Conservation (phyloP, 2,329 filamentous ascomycete species). For the Fusarium sp. region DNA sequence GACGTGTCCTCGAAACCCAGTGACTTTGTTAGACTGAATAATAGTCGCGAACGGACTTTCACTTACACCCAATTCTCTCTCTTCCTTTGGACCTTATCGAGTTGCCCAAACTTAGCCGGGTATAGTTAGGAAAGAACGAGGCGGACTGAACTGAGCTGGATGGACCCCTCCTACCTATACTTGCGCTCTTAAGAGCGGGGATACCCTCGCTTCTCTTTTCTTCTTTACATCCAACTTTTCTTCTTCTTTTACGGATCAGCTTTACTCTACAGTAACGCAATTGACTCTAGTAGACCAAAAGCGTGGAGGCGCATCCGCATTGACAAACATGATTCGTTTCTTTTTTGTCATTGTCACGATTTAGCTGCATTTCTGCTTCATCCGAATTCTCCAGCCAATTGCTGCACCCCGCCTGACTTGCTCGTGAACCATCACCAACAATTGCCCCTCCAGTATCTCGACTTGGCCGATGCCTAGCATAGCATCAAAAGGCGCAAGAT, state of each 20-base stretch:
- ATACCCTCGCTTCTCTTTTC: slow-evolving; percentile 12
- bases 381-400: slow-evolving; percentile 2
- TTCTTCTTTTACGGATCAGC: neutral
- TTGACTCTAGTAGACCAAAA: neutral
- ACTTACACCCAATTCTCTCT: neutral
- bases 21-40: neutral
- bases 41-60: neutral
- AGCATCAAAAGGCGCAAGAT: neutral
- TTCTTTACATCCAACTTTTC: slow-evolving; percentile 23
- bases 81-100: neutral
- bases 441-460: neutral
- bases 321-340: neutral
- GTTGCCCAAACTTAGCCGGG: slow-evolving; percentile 1
- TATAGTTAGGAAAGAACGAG: slow-evolving; percentile 9
- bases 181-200: slow-evolving; percentile 17
- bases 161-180: slow-evolving; percentile 25
- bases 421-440: slow-evolving; percentile 1
- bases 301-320: neutral
- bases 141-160: slow-evolving; percentile 2
- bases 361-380: slow-evolving; percentile 4
- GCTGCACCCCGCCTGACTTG: neutral
- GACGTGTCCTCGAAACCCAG: neutral
- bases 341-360: slow-evolving; percentile 17
- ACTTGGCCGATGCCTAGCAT: slow-evolving; percentile 6
- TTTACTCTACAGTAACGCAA: neutral